phyloP scores from a whole-genome alignment of 768 basidiomycete genomes.

The Lactarius psammicola region DNA sequence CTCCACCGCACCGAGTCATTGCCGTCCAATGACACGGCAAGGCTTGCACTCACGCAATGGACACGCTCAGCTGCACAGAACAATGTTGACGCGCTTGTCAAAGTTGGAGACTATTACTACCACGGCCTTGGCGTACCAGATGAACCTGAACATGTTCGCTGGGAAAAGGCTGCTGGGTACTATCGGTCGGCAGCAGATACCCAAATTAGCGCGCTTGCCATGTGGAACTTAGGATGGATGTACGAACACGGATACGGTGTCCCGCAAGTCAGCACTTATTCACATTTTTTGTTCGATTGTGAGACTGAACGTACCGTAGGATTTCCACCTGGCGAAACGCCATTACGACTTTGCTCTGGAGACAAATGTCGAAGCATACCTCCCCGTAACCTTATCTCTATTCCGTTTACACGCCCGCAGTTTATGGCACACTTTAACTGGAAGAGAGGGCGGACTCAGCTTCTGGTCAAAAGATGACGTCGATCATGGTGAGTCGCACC shows the following conservation, averaged over 20 bases:
- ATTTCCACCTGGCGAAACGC: conserved; percentile 95
- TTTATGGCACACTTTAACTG: conserved; percentile 65
- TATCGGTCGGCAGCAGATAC: conserved; percentile 95
- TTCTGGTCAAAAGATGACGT: conserved; percentile 59
- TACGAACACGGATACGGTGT: conserved; percentile 96
- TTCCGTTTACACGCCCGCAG: conserved; percentile 79
- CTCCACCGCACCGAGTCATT: conserved; percentile 61
- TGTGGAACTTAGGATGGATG: conserved; percentile 99
- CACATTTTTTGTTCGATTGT: background rate
- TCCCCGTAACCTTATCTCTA: conserved; percentile 83
- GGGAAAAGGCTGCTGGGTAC: conserved; percentile 90
- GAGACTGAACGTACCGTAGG: conserved; percentile 43
- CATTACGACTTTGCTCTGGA: conserved; percentile 91
- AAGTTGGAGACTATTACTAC: conserved; percentile 98
- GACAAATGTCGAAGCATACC: conserved; percentile 83
- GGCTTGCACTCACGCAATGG: conserved; percentile 89
- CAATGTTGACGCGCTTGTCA: conserved; percentile 95
- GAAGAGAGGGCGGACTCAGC: conserved; percentile 65
- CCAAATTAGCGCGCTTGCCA: conserved; percentile 87
- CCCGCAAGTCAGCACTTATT: conserved; percentile 55
- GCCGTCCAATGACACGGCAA: conserved; percentile 81
- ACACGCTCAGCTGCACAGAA: conserved; percentile 89
- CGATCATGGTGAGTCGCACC: conserved; percentile 41
- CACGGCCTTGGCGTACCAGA: conserved; percentile 79
- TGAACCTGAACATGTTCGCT: conserved; percentile 59